Percentiles rank a stretch among this genome's conserved stretches.
phyloP scores from a whole-genome alignment of 306 rosid genomes.

The Chamaecrista fasciculata region DNA sequence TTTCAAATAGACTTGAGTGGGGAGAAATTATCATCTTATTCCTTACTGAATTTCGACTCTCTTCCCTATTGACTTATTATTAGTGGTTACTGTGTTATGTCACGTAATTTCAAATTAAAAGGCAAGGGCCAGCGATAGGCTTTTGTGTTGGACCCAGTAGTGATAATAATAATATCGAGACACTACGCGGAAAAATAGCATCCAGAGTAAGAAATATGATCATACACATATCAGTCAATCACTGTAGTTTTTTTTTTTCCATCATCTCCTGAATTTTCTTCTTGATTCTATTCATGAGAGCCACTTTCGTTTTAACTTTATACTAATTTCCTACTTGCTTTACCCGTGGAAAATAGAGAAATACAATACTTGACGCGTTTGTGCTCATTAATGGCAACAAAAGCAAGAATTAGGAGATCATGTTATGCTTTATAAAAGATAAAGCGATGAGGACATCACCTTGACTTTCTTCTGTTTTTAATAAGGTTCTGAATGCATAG shows the following conservation, averaged over 20 bases:
- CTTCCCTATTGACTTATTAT: background rate
- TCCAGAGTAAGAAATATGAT: background rate
- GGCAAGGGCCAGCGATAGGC: background rate
- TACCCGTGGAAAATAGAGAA: background rate
- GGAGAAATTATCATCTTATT: background rate
- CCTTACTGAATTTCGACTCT: no score
- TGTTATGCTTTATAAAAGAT: background rate
- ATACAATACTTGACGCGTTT: background rate
- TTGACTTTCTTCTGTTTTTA: background rate
- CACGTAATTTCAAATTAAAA: background rate
- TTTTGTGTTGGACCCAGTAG: background rate
- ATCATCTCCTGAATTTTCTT: background rate
- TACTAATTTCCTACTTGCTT: background rate
- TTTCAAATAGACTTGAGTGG: background rate
- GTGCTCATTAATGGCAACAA: conserved; percentile 3
- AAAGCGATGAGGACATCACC: background rate
- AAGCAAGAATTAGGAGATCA: background rate
- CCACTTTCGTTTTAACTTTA: background rate
- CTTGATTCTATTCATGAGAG: background rate
- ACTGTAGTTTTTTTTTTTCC: background rate
- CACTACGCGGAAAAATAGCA: conserved; percentile 3
- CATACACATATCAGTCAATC: background rate
- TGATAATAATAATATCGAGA: background rate
- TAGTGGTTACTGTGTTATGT: background rate
- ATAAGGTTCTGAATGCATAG: background rate